phyloP scores from a whole-genome alignment of 2,329 filamentous ascomycete genomes.

The Pseudogymnoascus sp. region DNA sequence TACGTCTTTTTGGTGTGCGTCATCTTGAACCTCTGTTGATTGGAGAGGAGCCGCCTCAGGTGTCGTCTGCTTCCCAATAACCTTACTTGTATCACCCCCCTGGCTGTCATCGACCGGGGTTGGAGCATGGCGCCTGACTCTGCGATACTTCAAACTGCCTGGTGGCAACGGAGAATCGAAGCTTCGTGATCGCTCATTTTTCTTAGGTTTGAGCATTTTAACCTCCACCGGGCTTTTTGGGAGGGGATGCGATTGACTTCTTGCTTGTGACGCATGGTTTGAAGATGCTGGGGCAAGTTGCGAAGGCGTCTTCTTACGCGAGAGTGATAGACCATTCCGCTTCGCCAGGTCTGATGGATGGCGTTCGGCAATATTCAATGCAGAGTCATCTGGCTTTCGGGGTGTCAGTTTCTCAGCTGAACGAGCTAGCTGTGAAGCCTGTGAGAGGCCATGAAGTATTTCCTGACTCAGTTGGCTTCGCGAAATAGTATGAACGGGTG shows the following conservation, averaged over 20 bases:
- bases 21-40: neutral
- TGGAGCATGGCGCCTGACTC: neutral
- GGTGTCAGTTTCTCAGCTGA: neutral
- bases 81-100: neutral
- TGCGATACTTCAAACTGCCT: neutral
- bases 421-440: neutral
- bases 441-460: neutral
- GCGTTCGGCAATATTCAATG: too few species aligned
- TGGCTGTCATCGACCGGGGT: too few species aligned
- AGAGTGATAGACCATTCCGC: neutral
- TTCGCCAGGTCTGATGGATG: neutral
- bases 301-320: neutral
- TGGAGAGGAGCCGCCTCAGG: neutral
- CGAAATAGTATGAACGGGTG: neutral
- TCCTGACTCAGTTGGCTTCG: neutral
- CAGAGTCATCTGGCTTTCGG: neutral
- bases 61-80: neutral
- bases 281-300: neutral
- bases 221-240: neutral
- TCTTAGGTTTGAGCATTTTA: neutral
- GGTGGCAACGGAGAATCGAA: neutral
- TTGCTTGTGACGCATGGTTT: neutral
- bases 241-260: neutral
- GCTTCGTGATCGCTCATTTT: neutral
- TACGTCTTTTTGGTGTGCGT: neutral